A percentile compares a stretch with the other conserved stretches of the same genome.
Conservation (phyloP, 345 rosid species). For the Jatropha curcas region DNA sequence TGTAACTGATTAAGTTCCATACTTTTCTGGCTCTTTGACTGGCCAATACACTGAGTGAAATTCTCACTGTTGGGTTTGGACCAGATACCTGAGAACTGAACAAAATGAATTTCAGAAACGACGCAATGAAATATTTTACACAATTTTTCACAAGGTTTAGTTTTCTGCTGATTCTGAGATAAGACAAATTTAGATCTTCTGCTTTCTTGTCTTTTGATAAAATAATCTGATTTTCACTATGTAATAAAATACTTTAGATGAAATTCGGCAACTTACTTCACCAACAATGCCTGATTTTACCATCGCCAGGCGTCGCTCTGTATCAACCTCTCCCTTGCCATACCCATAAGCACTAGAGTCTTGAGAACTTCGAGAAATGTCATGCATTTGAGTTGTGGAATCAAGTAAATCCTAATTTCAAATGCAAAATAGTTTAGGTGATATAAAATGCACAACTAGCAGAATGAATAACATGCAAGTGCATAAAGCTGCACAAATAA, state of each 20-base stretch:
- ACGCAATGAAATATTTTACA: slow-evolving; percentile 4
- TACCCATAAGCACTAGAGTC: slow-evolving; percentile 35
- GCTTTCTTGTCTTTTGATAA: background rate
- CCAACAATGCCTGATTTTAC: slow-evolving; percentile 40
- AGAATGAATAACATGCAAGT: slow-evolving; percentile 16
- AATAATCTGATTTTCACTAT: background rate
- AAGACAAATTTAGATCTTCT: background rate
- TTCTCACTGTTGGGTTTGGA: slow-evolving; percentile 77
- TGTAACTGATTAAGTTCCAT: slow-evolving; percentile 24
- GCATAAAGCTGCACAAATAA: background rate
- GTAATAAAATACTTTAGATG: slow-evolving; percentile 7
- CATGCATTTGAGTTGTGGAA: slow-evolving; percentile 37
- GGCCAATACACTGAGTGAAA: slow-evolving; percentile 71
- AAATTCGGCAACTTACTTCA: slow-evolving; percentile 52
- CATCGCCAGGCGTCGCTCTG: slow-evolving; percentile 46
- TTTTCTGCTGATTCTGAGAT: background rate
- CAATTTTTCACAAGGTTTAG: background rate
- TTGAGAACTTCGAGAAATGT: slow-evolving; percentile 26
- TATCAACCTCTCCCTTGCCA: slow-evolving; percentile 44
- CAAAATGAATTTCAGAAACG: slow-evolving; percentile 19
- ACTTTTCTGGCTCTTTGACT: slow-evolving; percentile 62
- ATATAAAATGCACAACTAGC: background rate
- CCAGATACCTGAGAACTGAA: slow-evolving; percentile 84
- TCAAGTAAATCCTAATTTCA: slow-evolving; percentile 43
- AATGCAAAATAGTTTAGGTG: background rate